Evolutionary conservation across 1,284 basidiomycete genomes (phyloP), one percentile per base, ranked within the genome.

Genomic region (Athelia psychrophila): DNA sequence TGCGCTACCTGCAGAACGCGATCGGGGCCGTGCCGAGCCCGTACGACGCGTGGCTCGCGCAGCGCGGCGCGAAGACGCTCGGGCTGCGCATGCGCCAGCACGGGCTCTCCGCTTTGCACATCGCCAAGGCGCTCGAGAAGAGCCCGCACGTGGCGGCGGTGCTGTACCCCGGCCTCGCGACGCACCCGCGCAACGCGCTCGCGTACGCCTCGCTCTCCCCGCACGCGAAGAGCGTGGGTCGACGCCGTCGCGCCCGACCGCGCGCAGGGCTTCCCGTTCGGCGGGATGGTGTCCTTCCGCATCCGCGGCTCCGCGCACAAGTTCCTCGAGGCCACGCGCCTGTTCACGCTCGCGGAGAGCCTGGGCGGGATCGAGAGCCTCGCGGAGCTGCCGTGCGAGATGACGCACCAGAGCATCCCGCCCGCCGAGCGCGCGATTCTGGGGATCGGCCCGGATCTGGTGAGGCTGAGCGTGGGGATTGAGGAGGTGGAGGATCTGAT

Each of bases 1-100:
- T 96, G 24, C 83, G 91, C 2, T 98, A 96, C 82, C 76, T 98
- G 3, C 96, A 98, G 66, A 97, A 96, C 65, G 89, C 93, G 1
- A 86, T 88, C 60, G 95, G 95, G 9, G 91, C 92, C 9, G 82
- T 94, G 0, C 93, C 95, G 0, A 92, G 90, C 35, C 77, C 95
- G 2, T 89, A 91, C 67, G 96, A 98, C 72, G 88, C 79, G 62
- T 97, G 93, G 90, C 84, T 98, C 49, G 90, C 91, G 3, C 90
- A 94, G 66, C 84, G 95, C 20, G 94, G 94, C 13, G 80, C 88
- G 56, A 98, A 98, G 79, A 98, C 95, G 5, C 82, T 97, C 3
- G 82, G 86, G 53, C 73, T 97, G 2, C 81, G 95, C 36, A 93
- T 95, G 85, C 83, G 90, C 56, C 83, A 86, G 33, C 95, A 98